These are phyloP conservation scores for Mucor piriformis DNA, from an alignment of 371 early-diverging fungal genomes.

Conservation along the genomic window DNA sequence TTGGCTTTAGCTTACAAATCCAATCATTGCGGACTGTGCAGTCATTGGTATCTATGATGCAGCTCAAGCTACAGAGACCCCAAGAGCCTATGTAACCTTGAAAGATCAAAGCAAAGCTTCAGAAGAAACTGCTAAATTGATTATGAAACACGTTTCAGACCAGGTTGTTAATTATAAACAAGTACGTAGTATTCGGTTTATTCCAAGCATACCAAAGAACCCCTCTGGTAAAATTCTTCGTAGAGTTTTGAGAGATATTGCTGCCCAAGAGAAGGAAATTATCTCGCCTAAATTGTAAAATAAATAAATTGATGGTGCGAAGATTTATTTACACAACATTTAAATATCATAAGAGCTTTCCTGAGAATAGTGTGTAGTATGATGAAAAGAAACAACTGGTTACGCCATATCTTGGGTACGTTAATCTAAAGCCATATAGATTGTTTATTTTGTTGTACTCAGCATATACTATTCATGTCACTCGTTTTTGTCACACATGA, in stretches of 20 bases:
- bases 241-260: slow-evolving; percentile 28
- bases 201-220: slow-evolving; percentile 69
- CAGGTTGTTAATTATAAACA: slow-evolving; percentile 72
- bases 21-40: slow-evolving; percentile 66
- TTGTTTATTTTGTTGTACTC: too few relatives aligned
- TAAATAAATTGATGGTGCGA: too few relatives aligned
- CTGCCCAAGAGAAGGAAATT: slow-evolving; percentile 5
- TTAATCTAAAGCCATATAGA: too few relatives aligned
- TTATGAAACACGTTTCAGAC: slow-evolving; percentile 57
- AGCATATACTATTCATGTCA: too few relatives aligned
- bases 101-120: slow-evolving; percentile 13
- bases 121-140: slow-evolving; percentile 22
- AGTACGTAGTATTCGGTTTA: slow-evolving; percentile 74
- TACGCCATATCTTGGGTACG: too few relatives aligned
- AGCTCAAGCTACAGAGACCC: slow-evolving; percentile 69
- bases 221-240: slow-evolving; percentile 83
- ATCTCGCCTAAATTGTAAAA: background rate
- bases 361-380: too few relatives aligned
- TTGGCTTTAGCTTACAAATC: slow-evolving; percentile 42
- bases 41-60: slow-evolving; percentile 59
- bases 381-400: too few relatives aligned
- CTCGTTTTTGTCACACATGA: too few relatives aligned
- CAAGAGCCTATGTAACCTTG: slow-evolving; percentile 68
- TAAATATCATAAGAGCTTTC: too few relatives aligned
- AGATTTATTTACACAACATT: too few relatives aligned